phyloP scores from a whole-genome alignment of 2,329 filamentous ascomycete species.

The Huntiella omanensis region DNA sequence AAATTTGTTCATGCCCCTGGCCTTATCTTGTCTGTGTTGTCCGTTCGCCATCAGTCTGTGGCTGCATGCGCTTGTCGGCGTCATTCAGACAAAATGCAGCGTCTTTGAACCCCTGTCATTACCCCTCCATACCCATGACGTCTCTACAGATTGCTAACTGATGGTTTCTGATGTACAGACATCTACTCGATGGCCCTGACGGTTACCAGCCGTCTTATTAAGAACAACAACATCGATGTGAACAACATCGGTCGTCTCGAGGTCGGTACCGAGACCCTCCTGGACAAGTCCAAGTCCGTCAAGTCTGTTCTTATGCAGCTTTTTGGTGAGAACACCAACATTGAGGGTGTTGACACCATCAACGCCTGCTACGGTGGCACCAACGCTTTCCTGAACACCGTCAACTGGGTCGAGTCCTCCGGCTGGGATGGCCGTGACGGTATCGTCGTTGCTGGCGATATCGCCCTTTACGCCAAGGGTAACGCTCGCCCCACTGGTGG shows the following conservation, averaged over 20 bases:
- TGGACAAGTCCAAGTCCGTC: conserved; percentile 84
- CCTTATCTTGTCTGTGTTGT: not conserved
- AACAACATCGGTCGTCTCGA: conserved; percentile 64
- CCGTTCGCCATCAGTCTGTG: not conserved
- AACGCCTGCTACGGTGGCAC: conserved; percentile 80
- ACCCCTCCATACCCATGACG: conserved; percentile 4
- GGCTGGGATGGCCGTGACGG: conserved; percentile 71
- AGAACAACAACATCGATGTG: conserved; percentile 67
- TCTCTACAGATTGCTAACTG: conserved; percentile 12
- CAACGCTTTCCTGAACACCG: conserved; percentile 63
- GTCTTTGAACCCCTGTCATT: conserved; percentile 1
- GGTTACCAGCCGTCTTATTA: conserved; percentile 55
- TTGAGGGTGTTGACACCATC: conserved; percentile 67
- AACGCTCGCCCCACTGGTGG: conserved; percentile 65
- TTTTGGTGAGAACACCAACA: conserved; percentile 65
- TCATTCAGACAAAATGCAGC: not conserved
- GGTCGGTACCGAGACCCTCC: conserved; percentile 68
- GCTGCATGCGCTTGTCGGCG: no score
- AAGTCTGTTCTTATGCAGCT: conserved; percentile 80
- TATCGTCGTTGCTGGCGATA: conserved; percentile 64
- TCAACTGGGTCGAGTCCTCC: conserved; percentile 78
- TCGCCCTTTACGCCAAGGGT: conserved; percentile 72
- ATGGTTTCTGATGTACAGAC: conserved; percentile 29
- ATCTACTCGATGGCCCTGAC: conserved; percentile 78
- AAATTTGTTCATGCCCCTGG: not conserved